A percentile compares a stretch with the other conserved stretches of the same genome.
Evolutionary conservation across 805 yeast genomes (phyloP).

Genomic region (Candida golubevii): DNA sequence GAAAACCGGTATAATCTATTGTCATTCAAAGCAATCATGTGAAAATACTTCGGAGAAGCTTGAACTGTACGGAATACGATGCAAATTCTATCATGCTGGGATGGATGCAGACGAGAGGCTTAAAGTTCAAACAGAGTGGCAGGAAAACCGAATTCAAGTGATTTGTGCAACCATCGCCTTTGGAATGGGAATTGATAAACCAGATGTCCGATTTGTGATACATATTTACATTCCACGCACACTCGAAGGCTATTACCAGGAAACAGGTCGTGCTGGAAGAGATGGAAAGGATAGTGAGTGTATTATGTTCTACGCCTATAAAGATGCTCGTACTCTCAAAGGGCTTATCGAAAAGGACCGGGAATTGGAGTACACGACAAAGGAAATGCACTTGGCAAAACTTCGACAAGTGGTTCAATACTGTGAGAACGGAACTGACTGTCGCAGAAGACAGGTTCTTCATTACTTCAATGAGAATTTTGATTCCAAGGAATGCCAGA

Average conservation of each 20-base stretch:
- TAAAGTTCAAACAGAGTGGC: constrained; percentile 79
- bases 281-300: constrained; percentile 85
- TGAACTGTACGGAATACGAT: constrained; percentile 54
- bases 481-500: constrained; percentile 57
- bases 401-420: constrained; percentile 82
- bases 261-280: constrained; percentile 97
- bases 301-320: constrained; percentile 72
- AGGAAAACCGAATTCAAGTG: constrained; percentile 59
- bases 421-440: constrained; percentile 87
- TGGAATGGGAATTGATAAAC: constrained; percentile 98
- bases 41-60: constrained; percentile 72
- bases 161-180: constrained; percentile 98
- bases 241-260: constrained; percentile 95
- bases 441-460: constrained; percentile 83
- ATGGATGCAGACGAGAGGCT: constrained; percentile 74
- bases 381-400: constrained; percentile 73
- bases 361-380: constrained; percentile 57
- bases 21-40: constrained; percentile 86
- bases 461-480: constrained; percentile 88
- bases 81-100: constrained; percentile 92
- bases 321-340: constrained; percentile 75
- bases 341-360: constrained; percentile 73
- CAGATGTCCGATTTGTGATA: constrained; percentile 88
- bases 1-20: constrained; percentile 85
- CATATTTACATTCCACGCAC: constrained; percentile 87